A percentile compares a stretch with the other conserved stretches of the same genome.
Evolutionary conservation across 371 early-diverging fungal species (phyloP).

Genomic region (Mortierella sp.): DNA sequence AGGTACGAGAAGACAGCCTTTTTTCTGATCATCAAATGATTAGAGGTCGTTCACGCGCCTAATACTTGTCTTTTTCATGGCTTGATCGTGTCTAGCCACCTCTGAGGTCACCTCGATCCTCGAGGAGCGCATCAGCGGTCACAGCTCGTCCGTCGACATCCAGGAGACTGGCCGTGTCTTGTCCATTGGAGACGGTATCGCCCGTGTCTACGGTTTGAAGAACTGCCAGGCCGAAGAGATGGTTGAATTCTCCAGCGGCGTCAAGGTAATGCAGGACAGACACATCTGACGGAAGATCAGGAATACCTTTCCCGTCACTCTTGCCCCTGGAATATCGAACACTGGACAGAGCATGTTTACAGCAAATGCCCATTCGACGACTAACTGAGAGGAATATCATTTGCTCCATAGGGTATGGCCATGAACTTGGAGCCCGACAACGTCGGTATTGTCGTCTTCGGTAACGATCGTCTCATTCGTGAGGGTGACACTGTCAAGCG

Average conservation of each 20-base stretch:
- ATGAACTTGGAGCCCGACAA: constrained; percentile 97
- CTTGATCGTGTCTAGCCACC: constrained; percentile 20
- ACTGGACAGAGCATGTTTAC: too few relatives aligned
- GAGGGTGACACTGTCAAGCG: constrained; percentile 98
- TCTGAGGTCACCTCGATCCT: constrained; percentile 54
- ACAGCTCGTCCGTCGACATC: constrained; percentile 81
- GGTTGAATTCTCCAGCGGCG: constrained; percentile 98
- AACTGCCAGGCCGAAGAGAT: constrained; percentile 99
- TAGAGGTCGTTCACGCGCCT: background rate
- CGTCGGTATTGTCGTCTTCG: constrained; percentile 98
- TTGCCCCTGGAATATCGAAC: too few relatives aligned
- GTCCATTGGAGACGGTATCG: constrained; percentile 99
- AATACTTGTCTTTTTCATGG: background rate
- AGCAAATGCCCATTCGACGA: too few relatives aligned
- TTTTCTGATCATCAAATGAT: background rate
- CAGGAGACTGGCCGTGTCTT: constrained; percentile 97
- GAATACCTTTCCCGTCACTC: background rate
- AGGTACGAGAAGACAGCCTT: constrained; percentile 19
- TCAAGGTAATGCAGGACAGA: constrained; percentile 72
- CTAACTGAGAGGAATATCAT: background rate
- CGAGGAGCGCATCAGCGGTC: constrained; percentile 90
- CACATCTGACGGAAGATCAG: background rate
- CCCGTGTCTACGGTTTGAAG: constrained; percentile 97
- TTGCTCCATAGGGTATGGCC: constrained; percentile 86
- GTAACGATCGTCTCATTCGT: constrained; percentile 97